phyloP scores from a whole-genome alignment of 2,329 filamentous ascomycete genomes.

The Xylariaceae sp. region DNA sequence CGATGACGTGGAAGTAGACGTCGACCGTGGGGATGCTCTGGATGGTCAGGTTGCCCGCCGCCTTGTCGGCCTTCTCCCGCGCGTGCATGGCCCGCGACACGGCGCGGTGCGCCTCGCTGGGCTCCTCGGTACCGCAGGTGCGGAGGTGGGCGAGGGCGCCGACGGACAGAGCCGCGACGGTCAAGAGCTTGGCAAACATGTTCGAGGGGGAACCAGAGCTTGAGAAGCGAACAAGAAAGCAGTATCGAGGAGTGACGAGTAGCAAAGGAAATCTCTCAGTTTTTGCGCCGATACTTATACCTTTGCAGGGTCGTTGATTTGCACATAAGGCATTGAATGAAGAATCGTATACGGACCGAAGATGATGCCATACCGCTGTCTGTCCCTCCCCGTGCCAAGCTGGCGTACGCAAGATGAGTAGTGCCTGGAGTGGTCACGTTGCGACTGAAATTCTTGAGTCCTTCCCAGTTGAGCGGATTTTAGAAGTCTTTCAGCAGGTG shows the following conservation, averaged over 20 bases:
- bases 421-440: not conserved
- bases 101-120: not conserved
- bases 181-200: conserved; percentile 1
- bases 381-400: not conserved
- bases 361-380: not conserved
- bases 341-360: not conserved
- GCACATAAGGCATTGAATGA: not conserved
- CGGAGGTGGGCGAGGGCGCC: not conserved
- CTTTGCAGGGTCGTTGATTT: not conserved
- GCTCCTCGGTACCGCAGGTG: not conserved
- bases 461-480: not conserved
- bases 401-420: not conserved
- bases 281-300: not conserved
- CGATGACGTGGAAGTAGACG: conserved; percentile 2
- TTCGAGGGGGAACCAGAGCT: not conserved
- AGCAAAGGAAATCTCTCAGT: not conserved
- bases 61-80: not conserved
- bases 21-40: conserved; percentile 1
- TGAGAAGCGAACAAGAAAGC: not conserved
- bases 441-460: not conserved
- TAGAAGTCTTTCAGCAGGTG: not conserved
- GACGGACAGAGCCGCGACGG: conserved; percentile 1
- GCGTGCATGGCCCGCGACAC: not conserved
- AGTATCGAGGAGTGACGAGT: not conserved
- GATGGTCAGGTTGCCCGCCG: not conserved